Base-by-base conservation (phyloP, 192 early-diverging fungal genomes). In the Pecoramyces ruminantium region DNA sequence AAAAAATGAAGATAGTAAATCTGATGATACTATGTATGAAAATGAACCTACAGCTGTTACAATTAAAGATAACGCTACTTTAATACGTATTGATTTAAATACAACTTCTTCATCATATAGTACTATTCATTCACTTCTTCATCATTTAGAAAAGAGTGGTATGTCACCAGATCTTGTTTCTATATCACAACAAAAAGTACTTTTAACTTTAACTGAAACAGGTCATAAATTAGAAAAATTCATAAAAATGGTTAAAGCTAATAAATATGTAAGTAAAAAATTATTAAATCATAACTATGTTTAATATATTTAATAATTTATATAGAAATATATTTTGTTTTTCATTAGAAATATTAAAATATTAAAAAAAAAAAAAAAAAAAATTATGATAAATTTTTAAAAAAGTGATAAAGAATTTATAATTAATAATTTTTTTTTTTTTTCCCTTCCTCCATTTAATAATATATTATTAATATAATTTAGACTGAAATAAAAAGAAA, bases 31-130 rank as follows among this genome's bases (percentile, higher is more conserved):
- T 9, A 21, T 67, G 4, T 67, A 67, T 67, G 51, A 67, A 67
- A 67, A 67, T 67, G 51, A 67, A 67, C 51, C 51, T 30, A 99
- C 96, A 0, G 97, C 97, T 51, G 95, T 97, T 28, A 99, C 96
- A 29, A 97, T 99, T 88, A 99, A 99, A 82, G 96, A 99, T 83
- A 91, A 95, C 80, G 94, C 9, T 67, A 67, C 51, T 11, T 67
- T 67, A 67, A 67, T 67, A 67, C 51, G n/a, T n/a, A 67, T 67
- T 67, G 51, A 67, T n/a, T 67, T 67, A 67, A n/a, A 67, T 67
- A 67, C 51, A 0, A 2, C 25, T 21, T 67, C 51, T 21, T 67
- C 51, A 5, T 67, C 51, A 67, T n/a, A 25, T 67, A 25, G 18
- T 67, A 67, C 51, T n/a, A 67, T 67, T 21, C 9, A 67, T 67